phyloP scores from a whole-genome alignment of 2,329 filamentous ascomycete genomes.

The Aspergillus fischeri region DNA sequence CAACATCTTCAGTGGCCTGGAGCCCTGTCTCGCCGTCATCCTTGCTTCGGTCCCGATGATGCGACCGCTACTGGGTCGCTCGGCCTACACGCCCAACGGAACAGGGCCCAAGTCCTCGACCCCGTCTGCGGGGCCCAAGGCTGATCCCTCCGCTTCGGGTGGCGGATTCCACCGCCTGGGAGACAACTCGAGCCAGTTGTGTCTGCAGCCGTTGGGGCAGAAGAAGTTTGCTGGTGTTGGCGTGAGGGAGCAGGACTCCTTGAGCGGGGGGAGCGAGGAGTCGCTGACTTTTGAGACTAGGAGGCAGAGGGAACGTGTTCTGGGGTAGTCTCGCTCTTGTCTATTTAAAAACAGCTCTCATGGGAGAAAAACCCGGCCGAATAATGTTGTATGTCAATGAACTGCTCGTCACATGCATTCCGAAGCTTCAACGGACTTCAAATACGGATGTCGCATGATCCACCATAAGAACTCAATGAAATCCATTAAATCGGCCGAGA shows the following conservation, averaged over 20 bases:
- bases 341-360: too few species aligned
- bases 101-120: constrained; percentile 11
- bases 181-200: constrained; percentile 27
- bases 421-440: too few species aligned
- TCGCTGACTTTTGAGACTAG: too few species aligned
- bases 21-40: constrained; percentile 38
- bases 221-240: constrained; percentile 11
- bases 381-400: too few species aligned
- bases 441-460: too few species aligned
- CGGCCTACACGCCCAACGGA: constrained; percentile 12
- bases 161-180: constrained; percentile 23
- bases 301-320: too few species aligned
- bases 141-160: constrained; percentile 3
- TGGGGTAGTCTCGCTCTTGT: too few species aligned
- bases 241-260: background rate
- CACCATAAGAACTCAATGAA: too few species aligned
- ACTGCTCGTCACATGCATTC: too few species aligned
- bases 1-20: constrained; percentile 35
- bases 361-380: too few species aligned
- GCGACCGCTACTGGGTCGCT: constrained; percentile 35
- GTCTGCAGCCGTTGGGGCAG: constrained; percentile 18
- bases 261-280: too few species aligned
- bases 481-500: too few species aligned
- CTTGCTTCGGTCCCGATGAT: constrained; percentile 41
- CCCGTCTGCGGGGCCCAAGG: constrained; percentile 2